Evolutionary conservation across 2,329 filamentous ascomycete species (phyloP), one percentile per base, ranked within the genome.

Genomic region (Hypoxylon sp.): DNA sequence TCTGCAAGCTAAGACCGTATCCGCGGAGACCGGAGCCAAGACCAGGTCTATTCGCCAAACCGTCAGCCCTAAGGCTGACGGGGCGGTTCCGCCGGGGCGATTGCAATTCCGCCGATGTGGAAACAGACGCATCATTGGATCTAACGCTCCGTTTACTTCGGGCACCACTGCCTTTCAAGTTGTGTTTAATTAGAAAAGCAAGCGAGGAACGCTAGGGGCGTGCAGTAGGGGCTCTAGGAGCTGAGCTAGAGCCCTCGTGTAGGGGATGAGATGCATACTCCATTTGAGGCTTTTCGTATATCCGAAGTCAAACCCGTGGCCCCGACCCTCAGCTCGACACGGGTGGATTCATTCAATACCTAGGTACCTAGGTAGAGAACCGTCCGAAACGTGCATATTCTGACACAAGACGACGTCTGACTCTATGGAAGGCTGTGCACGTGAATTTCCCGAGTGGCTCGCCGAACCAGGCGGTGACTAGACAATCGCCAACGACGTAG

Each of bases 61-160:
- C 24, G 13, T 52, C 48, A 65, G 61, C 31, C 59, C 19, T 68
- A 68, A 39, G 64, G 67, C 67, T 67, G 63, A 58, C 60, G 47
- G 39, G 35, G 42, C 14, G 29, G 19, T 31, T 35, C 46, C 37
- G 24, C 57, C 67, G 59, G 51, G 24, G 42, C 35, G 19, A 52
- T 29, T 44, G 22, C 29, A 35, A n/a, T 52, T 11, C 55, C 53
- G 35, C 33, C 44, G 46, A 67, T 42, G 39, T 51, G 59, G 61
- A 37, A 58, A 35, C 55, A 42, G 31, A 52, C 39, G 39, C 31
- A 24, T 52, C 26, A 31, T 37, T 29, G 39, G 17, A 13, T 5
- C 24, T 11, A 33, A 57, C 11, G 6, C 19, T 33, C 39, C 17
- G 22, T 29, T 42, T 11, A 22, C n/a, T 53, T 60, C 51, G 51